Evolutionary conservation across 768 basidiomycete genomes (phyloP).

Genomic region (Astraeus odoratus): DNA sequence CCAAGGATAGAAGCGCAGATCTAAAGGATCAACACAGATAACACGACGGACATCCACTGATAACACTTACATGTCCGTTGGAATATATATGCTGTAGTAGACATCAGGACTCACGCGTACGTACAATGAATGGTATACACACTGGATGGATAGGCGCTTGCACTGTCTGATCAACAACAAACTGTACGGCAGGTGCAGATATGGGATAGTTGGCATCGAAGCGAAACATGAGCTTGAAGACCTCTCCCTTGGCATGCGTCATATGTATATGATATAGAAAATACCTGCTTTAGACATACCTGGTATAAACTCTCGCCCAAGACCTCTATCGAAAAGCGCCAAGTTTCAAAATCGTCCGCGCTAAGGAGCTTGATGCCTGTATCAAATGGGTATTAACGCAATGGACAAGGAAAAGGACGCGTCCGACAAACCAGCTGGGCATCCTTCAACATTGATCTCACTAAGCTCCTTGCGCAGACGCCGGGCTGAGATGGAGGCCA

Average conservation of each 20-base stretch:
- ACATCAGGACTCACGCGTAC: slow-evolving; percentile 7
- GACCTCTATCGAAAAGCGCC: slow-evolving; percentile 76
- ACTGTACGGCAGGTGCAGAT: slow-evolving; percentile 81
- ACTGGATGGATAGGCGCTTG: slow-evolving; percentile 79
- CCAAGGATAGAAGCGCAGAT: slow-evolving; percentile 89
- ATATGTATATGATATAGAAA: slow-evolving; percentile 1
- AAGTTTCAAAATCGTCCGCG: slow-evolving; percentile 72
- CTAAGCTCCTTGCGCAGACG: slow-evolving; percentile 65
- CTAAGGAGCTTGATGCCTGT: slow-evolving; percentile 66
- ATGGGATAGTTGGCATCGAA: slow-evolving; percentile 83
- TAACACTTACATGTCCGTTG: slow-evolving; percentile 65
- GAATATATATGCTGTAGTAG: slow-evolving; percentile 73
- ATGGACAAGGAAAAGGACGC: slow-evolving; percentile 5
- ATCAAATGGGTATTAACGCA: slow-evolving; percentile 1
- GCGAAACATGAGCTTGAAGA: slow-evolving; percentile 71
- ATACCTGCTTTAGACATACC: slow-evolving; percentile 32
- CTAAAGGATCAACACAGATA: slow-evolving; percentile 33
- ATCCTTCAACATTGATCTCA: slow-evolving; percentile 61
- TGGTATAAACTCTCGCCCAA: slow-evolving; percentile 78
- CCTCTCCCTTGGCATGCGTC: slow-evolving; percentile 51
- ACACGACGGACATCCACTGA: neutral
- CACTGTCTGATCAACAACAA: slow-evolving; percentile 58
- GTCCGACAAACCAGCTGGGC: slow-evolving; percentile 47
- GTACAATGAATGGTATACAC: slow-evolving; percentile 22
- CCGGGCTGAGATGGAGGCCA: slow-evolving; percentile 58